phyloP scores from a whole-genome alignment of 345 rosid genomes.

The Salix purpurea region DNA sequence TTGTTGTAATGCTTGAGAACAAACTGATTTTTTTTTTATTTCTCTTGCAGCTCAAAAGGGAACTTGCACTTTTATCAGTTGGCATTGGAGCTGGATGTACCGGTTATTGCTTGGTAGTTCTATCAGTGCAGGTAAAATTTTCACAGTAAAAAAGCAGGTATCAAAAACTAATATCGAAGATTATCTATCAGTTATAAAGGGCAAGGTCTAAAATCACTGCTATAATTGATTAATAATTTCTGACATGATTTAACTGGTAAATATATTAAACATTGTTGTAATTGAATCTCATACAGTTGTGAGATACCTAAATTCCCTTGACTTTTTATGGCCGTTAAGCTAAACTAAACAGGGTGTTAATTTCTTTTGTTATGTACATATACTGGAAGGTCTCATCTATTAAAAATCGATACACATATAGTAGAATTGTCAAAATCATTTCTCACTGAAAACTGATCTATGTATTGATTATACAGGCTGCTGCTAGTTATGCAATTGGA shows the following conservation, averaged over 20 bases:
- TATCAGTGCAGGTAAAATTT: conserved; percentile 64
- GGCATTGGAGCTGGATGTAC: conserved; percentile 74
- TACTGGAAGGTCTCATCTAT: neutral
- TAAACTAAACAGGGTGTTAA: neutral
- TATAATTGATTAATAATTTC: neutral
- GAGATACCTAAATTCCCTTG: neutral
- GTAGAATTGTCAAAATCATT: neutral
- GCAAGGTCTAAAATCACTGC: neutral
- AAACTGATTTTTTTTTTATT: conserved; percentile 16
- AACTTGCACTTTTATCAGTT: conserved; percentile 66
- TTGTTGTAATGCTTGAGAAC: neutral
- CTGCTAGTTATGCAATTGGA: conserved; percentile 77
- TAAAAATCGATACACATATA: neutral
- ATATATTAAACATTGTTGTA: neutral
- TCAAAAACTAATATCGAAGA: neutral
- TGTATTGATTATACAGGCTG: conserved; percentile 53
- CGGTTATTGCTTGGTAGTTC: conserved; percentile 67
- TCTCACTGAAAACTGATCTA: conserved; percentile 12
- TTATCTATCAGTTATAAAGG: neutral
- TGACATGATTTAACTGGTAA: neutral
- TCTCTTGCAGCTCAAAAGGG: conserved; percentile 65
- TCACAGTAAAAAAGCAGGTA: neutral
- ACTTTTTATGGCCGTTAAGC: neutral
- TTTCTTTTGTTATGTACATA: neutral
- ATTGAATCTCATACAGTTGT: neutral